Conservation (phyloP, 1,284 basidiomycete genomes). For the Lignosus rhinocerotis region DNA sequence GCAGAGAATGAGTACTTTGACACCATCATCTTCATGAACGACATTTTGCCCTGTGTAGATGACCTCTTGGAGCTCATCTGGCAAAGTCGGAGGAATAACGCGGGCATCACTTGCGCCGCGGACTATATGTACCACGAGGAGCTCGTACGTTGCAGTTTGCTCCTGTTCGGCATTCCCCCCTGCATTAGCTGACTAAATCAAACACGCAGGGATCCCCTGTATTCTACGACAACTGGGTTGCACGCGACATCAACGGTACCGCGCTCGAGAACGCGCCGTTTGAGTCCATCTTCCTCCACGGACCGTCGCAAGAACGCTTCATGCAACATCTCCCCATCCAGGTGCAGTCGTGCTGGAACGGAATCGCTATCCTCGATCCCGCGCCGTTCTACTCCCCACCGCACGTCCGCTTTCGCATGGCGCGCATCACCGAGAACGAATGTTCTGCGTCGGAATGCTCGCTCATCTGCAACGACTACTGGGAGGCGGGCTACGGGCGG, state of each 20-base stretch:
- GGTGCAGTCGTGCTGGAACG: slow-evolving; percentile 97
- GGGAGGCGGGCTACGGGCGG: slow-evolving; percentile 88
- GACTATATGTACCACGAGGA: slow-evolving; percentile 99
- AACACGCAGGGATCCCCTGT: slow-evolving; percentile 69
- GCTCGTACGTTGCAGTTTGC: slow-evolving; percentile 52
- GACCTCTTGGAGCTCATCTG: slow-evolving; percentile 95
- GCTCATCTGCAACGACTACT: slow-evolving; percentile 95
- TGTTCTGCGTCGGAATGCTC: slow-evolving; percentile 93
- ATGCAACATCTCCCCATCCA: slow-evolving; percentile 90
- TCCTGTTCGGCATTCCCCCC: not conserved
- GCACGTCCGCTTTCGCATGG: slow-evolving; percentile 93
- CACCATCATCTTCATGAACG: slow-evolving; percentile 97
- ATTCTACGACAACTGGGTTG: slow-evolving; percentile 98
- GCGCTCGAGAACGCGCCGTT: slow-evolving; percentile 96
- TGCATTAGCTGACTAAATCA: slow-evolving; percentile 1
- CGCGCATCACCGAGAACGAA: slow-evolving; percentile 77
- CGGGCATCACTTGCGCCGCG: slow-evolving; percentile 93
- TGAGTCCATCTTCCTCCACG: slow-evolving; percentile 87
- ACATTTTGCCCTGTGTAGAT: slow-evolving; percentile 93
- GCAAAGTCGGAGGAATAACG: slow-evolving; percentile 89
- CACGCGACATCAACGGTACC: slow-evolving; percentile 94
- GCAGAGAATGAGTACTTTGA: slow-evolving; percentile 91
- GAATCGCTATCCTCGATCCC: slow-evolving; percentile 90
- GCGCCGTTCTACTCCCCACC: slow-evolving; percentile 89
- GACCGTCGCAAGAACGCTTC: slow-evolving; percentile 75